Conservation (phyloP, 345 rosid genomes). For the Cardamine occulta region DNA sequence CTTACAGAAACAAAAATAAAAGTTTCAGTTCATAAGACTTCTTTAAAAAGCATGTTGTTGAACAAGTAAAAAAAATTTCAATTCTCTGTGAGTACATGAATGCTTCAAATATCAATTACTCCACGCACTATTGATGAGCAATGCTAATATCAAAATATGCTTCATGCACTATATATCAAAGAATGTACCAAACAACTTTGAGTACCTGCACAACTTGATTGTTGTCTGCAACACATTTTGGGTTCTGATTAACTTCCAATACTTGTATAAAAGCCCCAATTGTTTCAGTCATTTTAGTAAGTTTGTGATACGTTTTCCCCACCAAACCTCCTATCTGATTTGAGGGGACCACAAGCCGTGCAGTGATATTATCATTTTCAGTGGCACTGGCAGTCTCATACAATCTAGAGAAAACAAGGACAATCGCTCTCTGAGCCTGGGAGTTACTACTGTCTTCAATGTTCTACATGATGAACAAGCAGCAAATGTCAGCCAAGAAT, state of each 20-base stretch:
- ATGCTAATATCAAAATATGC: background rate
- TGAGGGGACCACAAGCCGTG: slow-evolving; percentile 66
- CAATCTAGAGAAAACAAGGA: slow-evolving; percentile 63
- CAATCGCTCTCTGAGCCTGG: slow-evolving; percentile 63
- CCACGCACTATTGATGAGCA: background rate
- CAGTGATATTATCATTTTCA: slow-evolving; percentile 48
- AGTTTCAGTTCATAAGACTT: background rate
- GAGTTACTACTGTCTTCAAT: slow-evolving; percentile 50
- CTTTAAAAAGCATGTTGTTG: background rate
- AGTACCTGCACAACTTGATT: slow-evolving; percentile 73
- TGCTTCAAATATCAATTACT: background rate
- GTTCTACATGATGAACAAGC: slow-evolving; percentile 54
- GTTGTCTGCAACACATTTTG: slow-evolving; percentile 57
- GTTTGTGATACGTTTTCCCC: slow-evolving; percentile 2
- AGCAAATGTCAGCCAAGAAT: slow-evolving; percentile 24
- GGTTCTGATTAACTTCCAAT: slow-evolving; percentile 46
- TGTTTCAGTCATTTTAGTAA: slow-evolving; percentile 55
- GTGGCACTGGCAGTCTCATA: slow-evolving; percentile 50
- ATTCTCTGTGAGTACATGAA: too few relatives aligned
- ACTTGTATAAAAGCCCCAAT: slow-evolving; percentile 56
- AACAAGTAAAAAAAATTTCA: background rate
- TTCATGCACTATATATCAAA: background rate
- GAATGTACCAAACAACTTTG: background rate
- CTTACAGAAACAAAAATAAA: background rate
- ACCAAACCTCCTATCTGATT: slow-evolving; percentile 65